Conservation (phyloP, 176 grass and related monocot species). For the Poa annua region DNA sequence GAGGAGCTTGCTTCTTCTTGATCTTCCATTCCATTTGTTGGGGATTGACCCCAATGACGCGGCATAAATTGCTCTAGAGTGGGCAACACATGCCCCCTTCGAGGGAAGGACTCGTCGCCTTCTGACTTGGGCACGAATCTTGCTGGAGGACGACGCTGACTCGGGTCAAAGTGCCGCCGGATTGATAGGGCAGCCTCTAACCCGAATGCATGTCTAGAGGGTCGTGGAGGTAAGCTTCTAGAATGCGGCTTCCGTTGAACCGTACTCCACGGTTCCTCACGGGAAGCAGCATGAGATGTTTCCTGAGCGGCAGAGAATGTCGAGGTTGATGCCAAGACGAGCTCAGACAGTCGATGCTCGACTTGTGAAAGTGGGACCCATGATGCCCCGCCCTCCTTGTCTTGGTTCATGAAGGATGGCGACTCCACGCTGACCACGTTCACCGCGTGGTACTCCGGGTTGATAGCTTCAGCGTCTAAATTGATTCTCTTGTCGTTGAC, state of each 20-base stretch:
- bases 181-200: rapidly evolving
- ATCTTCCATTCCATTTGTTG: background rate
- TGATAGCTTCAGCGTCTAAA: rapidly evolving
- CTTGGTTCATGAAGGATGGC: background rate
- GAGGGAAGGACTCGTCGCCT: background rate
- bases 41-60: rapidly evolving
- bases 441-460: background rate
- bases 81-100: background rate
- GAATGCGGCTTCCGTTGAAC: rapidly evolving
- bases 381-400: background rate
- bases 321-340: background rate
- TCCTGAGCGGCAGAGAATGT: rapidly evolving
- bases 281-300: no score
- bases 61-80: background rate
- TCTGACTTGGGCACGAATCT: background rate
- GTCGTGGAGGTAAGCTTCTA: background rate
- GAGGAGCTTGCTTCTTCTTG: background rate
- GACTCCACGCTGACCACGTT: background rate
- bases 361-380: background rate
- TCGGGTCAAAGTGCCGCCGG: background rate
- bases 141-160: background rate
- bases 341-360: background rate
- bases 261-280: background rate
- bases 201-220: rapidly evolving
- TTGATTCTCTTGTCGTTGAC: background rate